Evolutionary conservation across 768 basidiomycete species (phyloP), one percentile per base, ranked within the genome.

Genomic region (Boletus bicolor): DNA sequence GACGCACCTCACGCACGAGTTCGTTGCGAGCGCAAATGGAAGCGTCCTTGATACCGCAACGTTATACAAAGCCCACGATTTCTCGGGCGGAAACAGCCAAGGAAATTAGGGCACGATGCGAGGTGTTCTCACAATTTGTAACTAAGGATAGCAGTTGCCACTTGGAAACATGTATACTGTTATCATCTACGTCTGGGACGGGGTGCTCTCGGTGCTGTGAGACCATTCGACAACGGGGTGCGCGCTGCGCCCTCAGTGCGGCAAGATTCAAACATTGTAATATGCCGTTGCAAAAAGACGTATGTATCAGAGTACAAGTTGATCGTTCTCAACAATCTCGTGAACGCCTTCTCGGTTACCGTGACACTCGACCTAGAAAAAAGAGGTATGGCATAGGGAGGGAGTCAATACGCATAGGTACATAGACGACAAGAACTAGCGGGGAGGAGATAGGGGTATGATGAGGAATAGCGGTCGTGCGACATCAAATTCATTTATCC

Each of bases 1-100:
- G 32, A 68, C 68, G 8, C 67, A 68, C 26, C 55, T 68, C 38
- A 69, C 67, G 4, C 67, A 68, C 43, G 67, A 68, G 50, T 69
- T 68, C 17, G 55, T 67, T 21, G 64, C 68, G 37, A 68, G 67
- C 34, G 68, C 68, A 7, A 68, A 69, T n/a, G 68, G 67, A 19
- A 61, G 45, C 12, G 47, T 68, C 9, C 51, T 68, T 7, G 67
- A 68, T 26, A 46, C 51, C 1, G 68, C 61, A 9, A 63, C 65
- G 0, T 47, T 69, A 52, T 69, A 69, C 53, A 62, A 69, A 15
- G 60, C 46, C 14, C 67, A 69, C 42, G 26, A 65, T 5, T 59
- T 56, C 39, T 49, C 46, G 24, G 34, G 30, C 3, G 44, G 43
- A 5, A 44, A 49, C 0, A 5, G 38, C 4, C 24, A 53, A 12